phyloP scores from a whole-genome alignment of 148 eudicot species.

The Nepenthes gracilis region DNA sequence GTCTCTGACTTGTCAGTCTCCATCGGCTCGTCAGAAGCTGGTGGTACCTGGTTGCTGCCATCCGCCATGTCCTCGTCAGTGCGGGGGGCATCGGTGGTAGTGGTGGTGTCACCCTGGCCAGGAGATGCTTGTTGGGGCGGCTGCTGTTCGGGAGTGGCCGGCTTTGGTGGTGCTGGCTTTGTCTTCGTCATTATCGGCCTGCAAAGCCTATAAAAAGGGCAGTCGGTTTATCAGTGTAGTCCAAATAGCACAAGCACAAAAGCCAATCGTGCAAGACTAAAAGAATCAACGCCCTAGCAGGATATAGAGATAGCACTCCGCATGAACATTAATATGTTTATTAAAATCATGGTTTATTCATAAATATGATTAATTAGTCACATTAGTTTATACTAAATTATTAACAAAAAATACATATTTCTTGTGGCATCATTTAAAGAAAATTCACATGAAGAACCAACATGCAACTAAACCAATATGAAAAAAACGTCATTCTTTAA shows the following conservation, averaged over 20 bases:
- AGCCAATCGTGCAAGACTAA: neutral
- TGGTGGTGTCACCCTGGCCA: slow-evolving; percentile 18
- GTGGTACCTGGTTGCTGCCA: slow-evolving; percentile 29
- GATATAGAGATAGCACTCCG: neutral
- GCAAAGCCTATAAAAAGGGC: slow-evolving; percentile 38
- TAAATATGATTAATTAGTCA: no score
- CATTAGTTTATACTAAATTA: no score
- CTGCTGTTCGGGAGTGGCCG: slow-evolving; percentile 53
- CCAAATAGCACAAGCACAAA: neutral
- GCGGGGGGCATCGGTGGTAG: slow-evolving; percentile 6
- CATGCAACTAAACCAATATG: no score
- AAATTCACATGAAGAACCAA: no score
- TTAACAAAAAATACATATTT: no score
- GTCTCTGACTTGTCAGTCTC: slow-evolving; percentile 28
- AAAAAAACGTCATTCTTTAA: no score
- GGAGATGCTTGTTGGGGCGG: slow-evolving; percentile 39
- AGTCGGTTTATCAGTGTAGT: neutral
- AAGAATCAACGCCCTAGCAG: neutral
- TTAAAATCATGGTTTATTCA: no score
- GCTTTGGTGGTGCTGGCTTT: slow-evolving; percentile 66
- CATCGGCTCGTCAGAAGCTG: slow-evolving; percentile 51
- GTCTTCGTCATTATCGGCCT: slow-evolving; percentile 82
- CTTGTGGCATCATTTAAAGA: no score
- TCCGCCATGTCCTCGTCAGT: slow-evolving; percentile 23
- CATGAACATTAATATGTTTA: neutral